These are phyloP conservation scores for Schizochytrium sp. DNA, from an alignment of 108 stramenopile species.

Conservation along the genomic window DNA sequence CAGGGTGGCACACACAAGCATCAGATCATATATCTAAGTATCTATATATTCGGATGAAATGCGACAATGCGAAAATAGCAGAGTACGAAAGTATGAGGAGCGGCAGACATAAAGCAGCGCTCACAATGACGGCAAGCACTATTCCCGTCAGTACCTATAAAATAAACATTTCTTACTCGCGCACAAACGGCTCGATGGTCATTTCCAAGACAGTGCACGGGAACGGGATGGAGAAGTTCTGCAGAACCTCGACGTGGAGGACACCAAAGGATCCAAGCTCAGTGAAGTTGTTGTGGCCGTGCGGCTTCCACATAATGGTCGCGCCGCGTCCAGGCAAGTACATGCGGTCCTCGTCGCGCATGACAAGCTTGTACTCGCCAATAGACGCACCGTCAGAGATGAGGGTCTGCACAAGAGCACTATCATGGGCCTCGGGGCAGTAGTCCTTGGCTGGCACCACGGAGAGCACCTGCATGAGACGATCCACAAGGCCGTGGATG, in stretches of 20 bases:
- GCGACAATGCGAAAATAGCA: no score
- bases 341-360: conserved; percentile 73
- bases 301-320: conserved; percentile 84
- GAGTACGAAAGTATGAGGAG: no score
- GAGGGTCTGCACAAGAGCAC: background rate
- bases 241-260: conserved; percentile 93
- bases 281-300: conserved; percentile 69
- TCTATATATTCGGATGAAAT: no score
- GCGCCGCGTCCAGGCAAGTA: conserved; percentile 98
- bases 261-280: conserved; percentile 93
- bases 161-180: background rate
- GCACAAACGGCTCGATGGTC: conserved; percentile 85
- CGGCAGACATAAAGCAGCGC: no score
- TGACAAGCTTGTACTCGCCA: conserved; percentile 68
- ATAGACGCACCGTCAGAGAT: background rate
- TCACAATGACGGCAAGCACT: no score
- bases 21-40: no score
- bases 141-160: no score
- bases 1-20: no score
- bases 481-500: conserved; percentile 96
- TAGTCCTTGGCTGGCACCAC: conserved; percentile 74
- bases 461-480: conserved; percentile 92
- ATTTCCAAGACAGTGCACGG: conserved; percentile 90
- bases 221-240: conserved; percentile 90
- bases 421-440: background rate